Conservation (phyloP, 2,329 filamentous ascomycete genomes). For the Metarhizium brunneum region DNA sequence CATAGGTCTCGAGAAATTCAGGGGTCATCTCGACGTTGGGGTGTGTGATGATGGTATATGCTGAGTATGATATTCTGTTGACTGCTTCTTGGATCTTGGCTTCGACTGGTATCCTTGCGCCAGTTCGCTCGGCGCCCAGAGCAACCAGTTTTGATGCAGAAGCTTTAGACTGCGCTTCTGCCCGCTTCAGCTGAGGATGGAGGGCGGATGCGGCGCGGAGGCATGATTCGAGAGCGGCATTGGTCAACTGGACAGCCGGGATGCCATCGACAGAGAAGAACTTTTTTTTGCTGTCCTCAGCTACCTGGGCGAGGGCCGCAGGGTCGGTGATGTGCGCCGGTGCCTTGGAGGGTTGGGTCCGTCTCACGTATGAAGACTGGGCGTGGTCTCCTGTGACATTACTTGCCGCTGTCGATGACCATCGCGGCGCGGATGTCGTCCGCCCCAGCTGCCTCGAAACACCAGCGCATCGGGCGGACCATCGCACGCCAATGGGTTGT, state of each 20-base stretch:
- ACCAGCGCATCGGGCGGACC: slow-evolving; percentile 11
- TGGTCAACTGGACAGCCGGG: slow-evolving; percentile 33
- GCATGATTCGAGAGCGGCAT: slow-evolving; percentile 34
- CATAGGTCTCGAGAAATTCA: slow-evolving; percentile 62
- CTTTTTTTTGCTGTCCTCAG: slow-evolving; percentile 31
- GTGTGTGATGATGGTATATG: slow-evolving; percentile 63
- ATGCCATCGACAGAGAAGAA: slow-evolving; percentile 36
- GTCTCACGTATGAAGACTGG: neutral
- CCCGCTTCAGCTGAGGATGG: slow-evolving; percentile 29
- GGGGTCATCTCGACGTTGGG: slow-evolving; percentile 74
- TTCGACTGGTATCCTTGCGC: slow-evolving; percentile 21
- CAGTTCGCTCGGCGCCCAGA: slow-evolving; percentile 26
- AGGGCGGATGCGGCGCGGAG: slow-evolving; percentile 34
- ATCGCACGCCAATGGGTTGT: slow-evolving; percentile 15
- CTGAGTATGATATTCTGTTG: slow-evolving; percentile 45
- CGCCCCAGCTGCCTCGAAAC: slow-evolving; percentile 2
- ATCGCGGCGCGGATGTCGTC: slow-evolving; percentile 10
- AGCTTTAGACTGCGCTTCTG: slow-evolving; percentile 29
- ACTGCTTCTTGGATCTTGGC: slow-evolving; percentile 33
- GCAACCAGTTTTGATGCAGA: slow-evolving; percentile 47
- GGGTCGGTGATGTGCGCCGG: slow-evolving; percentile 24
- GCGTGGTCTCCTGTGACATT: slow-evolving; percentile 3
- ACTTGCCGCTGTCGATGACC: slow-evolving; percentile 16
- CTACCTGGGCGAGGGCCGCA: slow-evolving; percentile 29
- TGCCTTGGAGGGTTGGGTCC: neutral